phyloP scores from a whole-genome alignment of 23 red algal species.

The Gracilariopsis chorda region DNA sequence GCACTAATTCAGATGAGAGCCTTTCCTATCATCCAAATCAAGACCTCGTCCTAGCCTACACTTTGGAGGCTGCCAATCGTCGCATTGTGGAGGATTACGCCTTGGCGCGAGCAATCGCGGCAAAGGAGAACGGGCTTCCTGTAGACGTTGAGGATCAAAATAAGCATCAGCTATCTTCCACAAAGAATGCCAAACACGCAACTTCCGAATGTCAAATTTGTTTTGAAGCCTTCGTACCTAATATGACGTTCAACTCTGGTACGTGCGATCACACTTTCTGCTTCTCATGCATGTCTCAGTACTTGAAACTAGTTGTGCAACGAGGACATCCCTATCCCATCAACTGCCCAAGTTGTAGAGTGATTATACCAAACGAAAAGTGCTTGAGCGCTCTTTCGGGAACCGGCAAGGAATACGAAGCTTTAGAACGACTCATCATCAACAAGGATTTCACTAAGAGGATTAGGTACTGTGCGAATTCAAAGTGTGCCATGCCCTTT shows the following conservation, averaged over 20 bases:
- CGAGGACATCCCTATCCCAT: neutral
- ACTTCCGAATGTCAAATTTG: neutral
- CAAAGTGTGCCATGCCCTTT: constrained; percentile 24
- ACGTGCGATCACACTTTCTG: neutral
- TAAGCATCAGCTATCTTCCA: neutral
- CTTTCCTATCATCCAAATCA: neutral
- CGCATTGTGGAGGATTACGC: neutral
- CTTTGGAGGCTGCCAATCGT: neutral
- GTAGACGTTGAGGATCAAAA: neutral
- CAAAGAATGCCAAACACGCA: neutral
- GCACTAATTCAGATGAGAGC: neutral
- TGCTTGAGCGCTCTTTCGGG: neutral
- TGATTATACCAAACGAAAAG: neutral
- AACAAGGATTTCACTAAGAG: neutral
- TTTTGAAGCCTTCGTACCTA: neutral
- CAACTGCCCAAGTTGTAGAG: neutral
- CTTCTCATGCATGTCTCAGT: neutral
- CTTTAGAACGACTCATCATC: constrained; percentile 24
- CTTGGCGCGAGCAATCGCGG: neutral
- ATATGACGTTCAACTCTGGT: neutral
- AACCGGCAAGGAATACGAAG: neutral
- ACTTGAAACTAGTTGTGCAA: neutral
- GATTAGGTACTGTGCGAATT: constrained; percentile 31
- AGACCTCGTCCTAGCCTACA: neutral
- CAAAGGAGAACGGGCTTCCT: neutral